Conservation (phyloP, 2,329 filamentous ascomycete species). For the Fusarium poae region DNA sequence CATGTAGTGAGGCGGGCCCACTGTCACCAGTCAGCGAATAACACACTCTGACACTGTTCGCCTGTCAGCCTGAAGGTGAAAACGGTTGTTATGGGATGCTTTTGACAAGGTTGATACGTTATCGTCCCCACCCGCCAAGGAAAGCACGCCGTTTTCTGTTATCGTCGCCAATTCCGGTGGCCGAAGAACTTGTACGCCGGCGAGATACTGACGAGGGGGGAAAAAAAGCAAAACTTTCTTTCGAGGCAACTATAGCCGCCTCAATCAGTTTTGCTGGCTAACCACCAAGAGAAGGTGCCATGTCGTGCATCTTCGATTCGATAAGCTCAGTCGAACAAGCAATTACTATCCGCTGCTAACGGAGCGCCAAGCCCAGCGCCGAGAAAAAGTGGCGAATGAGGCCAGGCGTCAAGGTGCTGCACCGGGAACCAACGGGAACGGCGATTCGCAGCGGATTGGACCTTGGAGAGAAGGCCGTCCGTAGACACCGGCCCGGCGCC, state of each 20-base stretch:
- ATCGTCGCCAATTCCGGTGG: slow-evolving; percentile 27
- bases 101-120: slow-evolving; percentile 27
- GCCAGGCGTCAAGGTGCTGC: slow-evolving; percentile 7
- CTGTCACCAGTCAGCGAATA: slow-evolving; percentile 15
- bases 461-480: slow-evolving; percentile 10
- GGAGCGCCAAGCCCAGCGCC: slow-evolving; percentile 30
- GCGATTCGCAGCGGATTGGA: slow-evolving; percentile 13
- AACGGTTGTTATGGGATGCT: slow-evolving; percentile 19
- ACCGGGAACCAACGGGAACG: slow-evolving; percentile 36
- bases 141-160: slow-evolving; percentile 4
- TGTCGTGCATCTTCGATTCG: slow-evolving; percentile 10
- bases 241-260: slow-evolving; percentile 18
- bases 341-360: slow-evolving; percentile 29
- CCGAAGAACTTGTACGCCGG: slow-evolving; percentile 1
- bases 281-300: slow-evolving; percentile 28
- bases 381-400: slow-evolving; percentile 37
- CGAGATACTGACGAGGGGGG: not conserved
- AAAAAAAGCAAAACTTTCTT: slow-evolving; percentile 6
- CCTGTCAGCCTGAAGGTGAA: slow-evolving; percentile 1
- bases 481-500: slow-evolving; percentile 30
- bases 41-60: not conserved
- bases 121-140: slow-evolving; percentile 12
- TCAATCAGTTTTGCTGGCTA: slow-evolving; percentile 14
- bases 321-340: slow-evolving; percentile 26
- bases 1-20: slow-evolving; percentile 9